Percentiles rank a stretch among this genome's conserved stretches.
These are phyloP conservation scores for Phalaenopsis aphrodite DNA, from an alignment of 106 monocot species.

Conservation along the genomic window DNA sequence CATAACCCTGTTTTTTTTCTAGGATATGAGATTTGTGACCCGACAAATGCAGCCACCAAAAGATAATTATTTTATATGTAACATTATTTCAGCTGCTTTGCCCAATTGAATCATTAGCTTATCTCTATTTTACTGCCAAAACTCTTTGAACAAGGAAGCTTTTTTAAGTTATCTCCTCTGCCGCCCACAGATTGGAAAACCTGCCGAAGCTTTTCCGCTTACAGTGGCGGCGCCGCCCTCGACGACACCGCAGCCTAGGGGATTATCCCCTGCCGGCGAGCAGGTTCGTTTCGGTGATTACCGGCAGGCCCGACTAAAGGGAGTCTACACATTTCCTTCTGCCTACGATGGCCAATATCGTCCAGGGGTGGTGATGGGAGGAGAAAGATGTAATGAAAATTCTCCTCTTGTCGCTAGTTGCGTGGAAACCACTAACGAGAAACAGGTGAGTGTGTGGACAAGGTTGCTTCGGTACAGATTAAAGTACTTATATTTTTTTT, in stretches of 20 bases:
- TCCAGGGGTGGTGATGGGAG: constrained; percentile 9
- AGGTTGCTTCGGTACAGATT: not conserved
- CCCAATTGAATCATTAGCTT: not conserved
- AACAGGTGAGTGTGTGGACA: constrained; percentile 34
- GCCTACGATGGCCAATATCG: constrained; percentile 13
- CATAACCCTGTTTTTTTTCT: too few relatives aligned
- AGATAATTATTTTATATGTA: too few relatives aligned
- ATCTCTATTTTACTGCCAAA: not conserved
- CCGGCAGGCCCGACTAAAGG: constrained; percentile 36
- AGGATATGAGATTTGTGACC: too few relatives aligned
- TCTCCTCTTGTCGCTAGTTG: constrained; percentile 27
- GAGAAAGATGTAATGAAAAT: constrained; percentile 14
- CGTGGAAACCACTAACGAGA: constrained; percentile 38
- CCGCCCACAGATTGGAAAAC: constrained; percentile 36
- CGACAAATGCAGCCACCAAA: too few relatives aligned
- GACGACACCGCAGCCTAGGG: constrained; percentile 25
- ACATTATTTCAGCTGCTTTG: too few relatives aligned
- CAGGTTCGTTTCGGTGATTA: constrained; percentile 10
- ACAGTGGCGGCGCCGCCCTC: constrained; percentile 15
- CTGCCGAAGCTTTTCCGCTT: constrained; percentile 18
- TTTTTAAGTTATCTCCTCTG: not conserved
- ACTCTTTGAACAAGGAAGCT: not conserved
- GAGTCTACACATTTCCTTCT: constrained; percentile 42
- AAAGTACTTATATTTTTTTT: not conserved
- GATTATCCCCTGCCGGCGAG: constrained; percentile 22